Evolutionary conservation across 441 rosid species (phyloP).

Genomic region (Brassica hybrid): DNA sequence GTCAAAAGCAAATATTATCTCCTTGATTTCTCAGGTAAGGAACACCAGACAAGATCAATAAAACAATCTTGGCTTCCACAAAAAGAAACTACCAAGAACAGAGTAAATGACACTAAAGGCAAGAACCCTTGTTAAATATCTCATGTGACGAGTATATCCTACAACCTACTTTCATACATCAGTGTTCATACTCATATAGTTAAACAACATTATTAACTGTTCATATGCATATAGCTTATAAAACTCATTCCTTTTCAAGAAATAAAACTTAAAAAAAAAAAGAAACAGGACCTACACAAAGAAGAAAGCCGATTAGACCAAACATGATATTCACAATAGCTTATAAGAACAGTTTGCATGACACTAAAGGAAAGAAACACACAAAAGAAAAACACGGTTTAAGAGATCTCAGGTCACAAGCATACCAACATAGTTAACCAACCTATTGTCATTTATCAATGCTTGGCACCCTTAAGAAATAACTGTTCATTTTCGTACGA

Average conservation of each 20-base stretch:
- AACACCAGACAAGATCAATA: conserved; percentile 17
- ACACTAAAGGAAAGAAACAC: conserved; percentile 3
- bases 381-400: not conserved
- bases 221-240: not conserved
- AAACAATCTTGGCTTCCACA: not conserved
- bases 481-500: not conserved
- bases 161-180: too few species aligned
- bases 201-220: not conserved
- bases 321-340: not conserved
- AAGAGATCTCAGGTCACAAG: not conserved
- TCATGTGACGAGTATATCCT: too few species aligned
- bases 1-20: conserved; percentile 32
- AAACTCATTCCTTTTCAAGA: not conserved
- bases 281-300: not conserved
- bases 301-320: not conserved
- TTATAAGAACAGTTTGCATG: conserved; percentile 19
- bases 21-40: conserved; percentile 4
- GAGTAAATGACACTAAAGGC: not conserved
- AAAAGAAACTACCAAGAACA: not conserved
- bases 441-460: not conserved
- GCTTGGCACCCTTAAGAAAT: not conserved
- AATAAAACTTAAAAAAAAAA: not conserved
- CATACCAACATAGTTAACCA: conserved; percentile 2
- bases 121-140: not conserved
- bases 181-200: not conserved